Base-by-base conservation (phyloP, 2,329 filamentous ascomycete species). In the Fusarium chuoi region DNA sequence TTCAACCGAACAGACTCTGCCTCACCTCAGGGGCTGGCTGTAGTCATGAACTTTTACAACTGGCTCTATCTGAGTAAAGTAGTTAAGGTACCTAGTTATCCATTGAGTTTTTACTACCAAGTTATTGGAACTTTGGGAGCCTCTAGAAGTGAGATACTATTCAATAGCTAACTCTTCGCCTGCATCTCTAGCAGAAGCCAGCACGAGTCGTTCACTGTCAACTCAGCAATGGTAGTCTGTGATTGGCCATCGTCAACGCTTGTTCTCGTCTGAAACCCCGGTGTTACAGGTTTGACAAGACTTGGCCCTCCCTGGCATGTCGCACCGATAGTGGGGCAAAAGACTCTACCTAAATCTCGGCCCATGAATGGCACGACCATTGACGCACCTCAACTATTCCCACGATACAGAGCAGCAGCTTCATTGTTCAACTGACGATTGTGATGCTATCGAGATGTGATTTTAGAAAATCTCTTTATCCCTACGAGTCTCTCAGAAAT, bases 251-350 rank as follows among this genome's bases (percentile, higher is more conserved):
- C 22, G n/a, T 26, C 49, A 33, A 41, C 60, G 54, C 68, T 72
- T 62, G 54, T 38, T 42, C 54, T 54, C 39, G 59, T 76, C 68
- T 74, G 72, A 71, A 73, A 75, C 74, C 76, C 71, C 74, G 60
- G 61, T 77, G 76, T 78, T 78, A 75, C 76, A 78, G 76, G 76
- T 78, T 68, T 62, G 64, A 71, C 67, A 69, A 59, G 71, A 66
- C 75, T 65, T 69, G 69, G 61, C 45, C 70, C 61, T 46, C 56
- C 75, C 65, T 69, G 72, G 39, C 52, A 64, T 28, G 74, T 78
- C 51, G 65, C 52, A 75, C 55, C 71, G 56, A 58, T n/a, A 62
- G 71, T 38, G 72, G 71, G 38, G 54, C 20, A 26, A 30, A 15
- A 14, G 35, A 42, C 56, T 57, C 36, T 28, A 62, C 54, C 36